These are phyloP conservation scores for Colletotrichum caudatum DNA, from an alignment of 2,329 filamentous ascomycete genomes.

Conservation along the genomic window DNA sequence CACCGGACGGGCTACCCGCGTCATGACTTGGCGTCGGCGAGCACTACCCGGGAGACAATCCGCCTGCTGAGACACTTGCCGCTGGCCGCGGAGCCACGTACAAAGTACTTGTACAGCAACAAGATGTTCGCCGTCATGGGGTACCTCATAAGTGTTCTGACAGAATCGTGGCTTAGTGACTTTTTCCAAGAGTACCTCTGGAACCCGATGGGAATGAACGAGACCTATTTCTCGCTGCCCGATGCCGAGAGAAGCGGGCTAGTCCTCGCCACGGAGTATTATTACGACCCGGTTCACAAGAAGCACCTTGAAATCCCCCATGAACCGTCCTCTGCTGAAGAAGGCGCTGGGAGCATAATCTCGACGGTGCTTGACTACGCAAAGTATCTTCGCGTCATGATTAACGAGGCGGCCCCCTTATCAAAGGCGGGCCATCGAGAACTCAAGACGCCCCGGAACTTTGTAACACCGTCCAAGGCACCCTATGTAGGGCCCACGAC, in stretches of 20 bases:
- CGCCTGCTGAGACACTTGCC: constrained; percentile 60
- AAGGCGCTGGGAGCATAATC: constrained; percentile 59
- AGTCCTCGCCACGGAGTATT: constrained; percentile 57
- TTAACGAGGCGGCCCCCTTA: constrained; percentile 46
- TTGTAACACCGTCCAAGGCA: constrained; percentile 34
- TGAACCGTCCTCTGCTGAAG: constrained; percentile 48
- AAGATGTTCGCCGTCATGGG: constrained; percentile 60
- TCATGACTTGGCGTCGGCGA: constrained; percentile 52
- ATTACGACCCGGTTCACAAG: constrained; percentile 49
- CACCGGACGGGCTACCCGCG: constrained; percentile 64
- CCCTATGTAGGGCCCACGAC: constrained; percentile 43
- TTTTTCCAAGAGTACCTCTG: constrained; percentile 58
- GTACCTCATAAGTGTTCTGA: constrained; percentile 60
- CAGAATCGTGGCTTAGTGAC: constrained; percentile 52
- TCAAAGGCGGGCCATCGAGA: constrained; percentile 45
- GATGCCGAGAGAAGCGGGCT: constrained; percentile 46
- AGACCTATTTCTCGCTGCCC: constrained; percentile 52
- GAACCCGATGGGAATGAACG: constrained; percentile 60
- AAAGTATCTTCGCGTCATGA: constrained; percentile 50
- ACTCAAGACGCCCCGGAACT: constrained; percentile 48
- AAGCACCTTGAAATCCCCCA: constrained; percentile 45
- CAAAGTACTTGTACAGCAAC: constrained; percentile 63
- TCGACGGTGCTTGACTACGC: constrained; percentile 55
- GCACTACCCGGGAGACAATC: constrained; percentile 52
- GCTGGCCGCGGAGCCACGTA: constrained; percentile 57